phyloP scores from a whole-genome alignment of 768 basidiomycete species.

The Naganishia vishniacii region DNA sequence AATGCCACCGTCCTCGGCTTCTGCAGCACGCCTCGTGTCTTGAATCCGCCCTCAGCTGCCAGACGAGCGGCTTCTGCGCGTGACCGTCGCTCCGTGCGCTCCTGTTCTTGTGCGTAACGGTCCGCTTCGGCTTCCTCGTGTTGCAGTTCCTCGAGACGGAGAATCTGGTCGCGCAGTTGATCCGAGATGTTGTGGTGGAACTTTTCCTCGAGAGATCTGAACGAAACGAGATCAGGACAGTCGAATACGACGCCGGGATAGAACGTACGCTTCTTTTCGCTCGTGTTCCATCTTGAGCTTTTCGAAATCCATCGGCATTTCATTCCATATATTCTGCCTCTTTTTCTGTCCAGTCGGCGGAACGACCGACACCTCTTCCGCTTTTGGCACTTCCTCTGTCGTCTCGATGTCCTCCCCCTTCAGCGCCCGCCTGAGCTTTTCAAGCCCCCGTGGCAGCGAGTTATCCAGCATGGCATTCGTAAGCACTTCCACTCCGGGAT shows the following conservation, averaged over 20 bases:
- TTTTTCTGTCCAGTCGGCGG: too few species aligned
- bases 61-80: conserved; percentile 33
- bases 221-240: not conserved
- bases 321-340: conserved; percentile 66
- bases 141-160: conserved; percentile 68
- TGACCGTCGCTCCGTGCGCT: conserved; percentile 28
- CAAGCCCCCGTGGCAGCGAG: conserved; percentile 61
- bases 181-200: conserved; percentile 54
- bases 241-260: not conserved
- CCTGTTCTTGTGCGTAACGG: conserved; percentile 43
- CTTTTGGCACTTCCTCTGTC: too few species aligned
- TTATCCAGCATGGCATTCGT: conserved; percentile 52
- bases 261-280: conserved; percentile 51
- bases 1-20: conserved; percentile 48
- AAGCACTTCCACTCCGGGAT: conserved; percentile 35
- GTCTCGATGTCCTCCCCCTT: conserved; percentile 2
- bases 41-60: not conserved
- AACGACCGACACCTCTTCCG: too few species aligned
- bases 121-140: conserved; percentile 58
- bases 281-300: conserved; percentile 59
- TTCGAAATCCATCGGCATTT: conserved; percentile 62
- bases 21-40: not conserved
- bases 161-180: conserved; percentile 75
- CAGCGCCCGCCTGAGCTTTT: conserved; percentile 55
- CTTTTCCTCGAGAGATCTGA: conserved; percentile 20